A percentile compares a stretch with the other conserved stretches of the same genome.
Evolutionary conservation across 192 early-diverging fungal species (phyloP).

Genomic region (Linnemannia zychae): DNA sequence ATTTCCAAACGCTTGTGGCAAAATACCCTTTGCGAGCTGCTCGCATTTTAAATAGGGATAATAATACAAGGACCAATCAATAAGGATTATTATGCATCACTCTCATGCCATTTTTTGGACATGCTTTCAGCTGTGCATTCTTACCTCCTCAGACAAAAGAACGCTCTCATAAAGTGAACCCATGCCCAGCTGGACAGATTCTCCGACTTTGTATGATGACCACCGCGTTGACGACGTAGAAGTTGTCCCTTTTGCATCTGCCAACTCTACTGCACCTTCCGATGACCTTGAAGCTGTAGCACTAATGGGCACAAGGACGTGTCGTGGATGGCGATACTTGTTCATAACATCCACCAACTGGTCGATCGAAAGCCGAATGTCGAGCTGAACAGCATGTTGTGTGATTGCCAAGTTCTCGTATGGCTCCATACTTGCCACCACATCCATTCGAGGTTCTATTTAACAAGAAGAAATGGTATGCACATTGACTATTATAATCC

Average conservation of each 20-base stretch:
- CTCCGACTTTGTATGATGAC: constrained; percentile 40
- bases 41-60: no score
- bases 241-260: constrained; percentile 28
- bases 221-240: constrained; percentile 35
- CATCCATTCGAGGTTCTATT: constrained; percentile 57
- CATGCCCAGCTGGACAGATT: constrained; percentile 44
- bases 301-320: constrained; percentile 44
- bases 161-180: constrained; percentile 51
- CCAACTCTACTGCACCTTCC: constrained; percentile 26
- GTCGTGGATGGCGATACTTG: constrained; percentile 39
- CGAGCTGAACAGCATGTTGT: constrained; percentile 37
- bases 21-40: constrained; percentile 51
- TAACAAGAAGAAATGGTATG: neutral
- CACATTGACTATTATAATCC: neutral
- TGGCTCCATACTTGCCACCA: constrained; percentile 35
- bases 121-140: neutral
- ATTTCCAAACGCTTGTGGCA: constrained; percentile 45
- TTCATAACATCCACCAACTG: constrained; percentile 49
- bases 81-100: no score
- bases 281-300: constrained; percentile 11
- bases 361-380: constrained; percentile 53
- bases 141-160: constrained; percentile 49
- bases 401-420: constrained; percentile 57
- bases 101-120: neutral
- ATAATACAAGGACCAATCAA: neutral